phyloP scores from a whole-genome alignment of 768 basidiomycete genomes.

The Lactarius pseudohatsudake region DNA sequence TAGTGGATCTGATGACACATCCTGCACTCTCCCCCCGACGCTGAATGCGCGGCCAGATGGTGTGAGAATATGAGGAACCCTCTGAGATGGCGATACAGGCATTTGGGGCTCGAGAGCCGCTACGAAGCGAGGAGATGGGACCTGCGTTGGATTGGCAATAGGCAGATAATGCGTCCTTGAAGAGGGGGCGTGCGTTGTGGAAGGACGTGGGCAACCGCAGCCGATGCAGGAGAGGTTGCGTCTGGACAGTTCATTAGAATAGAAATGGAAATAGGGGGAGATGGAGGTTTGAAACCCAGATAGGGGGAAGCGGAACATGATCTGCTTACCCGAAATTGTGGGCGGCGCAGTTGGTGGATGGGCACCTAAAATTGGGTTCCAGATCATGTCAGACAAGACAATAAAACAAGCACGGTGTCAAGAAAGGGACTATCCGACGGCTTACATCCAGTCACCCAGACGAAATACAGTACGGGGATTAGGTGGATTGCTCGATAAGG shows the following conservation, averaged over 20 bases:
- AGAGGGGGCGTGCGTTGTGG: conserved; percentile 32
- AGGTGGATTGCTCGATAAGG: conserved; percentile 68
- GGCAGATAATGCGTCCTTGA: conserved; percentile 33
- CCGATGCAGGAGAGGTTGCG: conserved; percentile 78
- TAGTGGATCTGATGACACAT: conserved; percentile 70
- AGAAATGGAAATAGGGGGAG: conserved; percentile 31
- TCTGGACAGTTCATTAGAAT: conserved; percentile 49
- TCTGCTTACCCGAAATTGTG: conserved; percentile 79
- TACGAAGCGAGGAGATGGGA: conserved; percentile 22
- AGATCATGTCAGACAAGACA: conserved; percentile 9
- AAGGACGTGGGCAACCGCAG: conserved; percentile 61
- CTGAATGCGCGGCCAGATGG: conserved; percentile 81
- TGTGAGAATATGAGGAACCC: conserved; percentile 55
- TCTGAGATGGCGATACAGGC: conserved; percentile 26
- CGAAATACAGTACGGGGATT: conserved; percentile 67
- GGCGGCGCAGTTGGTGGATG: conserved; percentile 65
- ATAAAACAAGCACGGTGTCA: neutral
- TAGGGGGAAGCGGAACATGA: conserved; percentile 31
- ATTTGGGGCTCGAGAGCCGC: conserved; percentile 17
- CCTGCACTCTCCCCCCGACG: conserved; percentile 74
- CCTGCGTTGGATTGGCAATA: conserved; percentile 29
- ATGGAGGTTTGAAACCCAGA: conserved; percentile 29
- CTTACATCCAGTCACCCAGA: conserved; percentile 76
- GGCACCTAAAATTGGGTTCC: conserved; percentile 49
- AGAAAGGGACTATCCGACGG: conserved; percentile 26